Evolutionary conservation across 495 filamentous ascomycete species (phyloP).

Genomic region (Podospora sp.): DNA sequence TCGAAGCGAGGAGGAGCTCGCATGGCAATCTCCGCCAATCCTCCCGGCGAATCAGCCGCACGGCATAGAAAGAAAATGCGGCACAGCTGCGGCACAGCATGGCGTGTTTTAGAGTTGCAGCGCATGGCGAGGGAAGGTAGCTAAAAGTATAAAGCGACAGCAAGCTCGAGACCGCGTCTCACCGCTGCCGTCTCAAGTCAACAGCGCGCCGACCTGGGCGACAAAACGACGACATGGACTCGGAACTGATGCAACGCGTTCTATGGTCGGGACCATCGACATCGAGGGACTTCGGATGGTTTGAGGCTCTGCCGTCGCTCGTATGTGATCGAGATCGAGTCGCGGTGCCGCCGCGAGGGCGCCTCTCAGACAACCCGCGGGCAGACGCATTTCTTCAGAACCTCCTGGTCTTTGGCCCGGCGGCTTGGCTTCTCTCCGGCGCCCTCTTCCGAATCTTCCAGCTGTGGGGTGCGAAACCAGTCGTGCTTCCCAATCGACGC

Average conservation of each 20-base stretch:
- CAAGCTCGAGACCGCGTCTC: not conserved
- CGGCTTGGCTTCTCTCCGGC: constrained; percentile 18
- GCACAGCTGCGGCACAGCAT: not conserved
- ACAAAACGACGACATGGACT: not conserved
- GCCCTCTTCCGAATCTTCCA: constrained; percentile 12
- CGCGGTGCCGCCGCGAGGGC: not conserved
- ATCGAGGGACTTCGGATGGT: not conserved
- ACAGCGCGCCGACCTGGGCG: not conserved
- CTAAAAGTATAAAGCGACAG: not conserved
- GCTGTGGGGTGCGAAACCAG: constrained; percentile 16
- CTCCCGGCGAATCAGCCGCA: constrained; percentile 2
- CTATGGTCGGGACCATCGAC: not conserved
- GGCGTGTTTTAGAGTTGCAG: not conserved
- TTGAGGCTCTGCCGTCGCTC: not conserved
- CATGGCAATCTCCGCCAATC: not conserved
- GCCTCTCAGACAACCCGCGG: constrained; percentile 5
- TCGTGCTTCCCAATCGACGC: constrained; percentile 16
- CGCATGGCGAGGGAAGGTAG: not conserved
- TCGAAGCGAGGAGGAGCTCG: not conserved
- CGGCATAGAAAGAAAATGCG: not conserved
- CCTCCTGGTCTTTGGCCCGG: constrained; percentile 20
- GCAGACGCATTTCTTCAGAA: constrained; percentile 8
- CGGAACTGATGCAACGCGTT: not conserved
- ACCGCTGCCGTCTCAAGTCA: not conserved
- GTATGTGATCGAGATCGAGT: not conserved